Base-by-base conservation (phyloP, 805 yeast genomes). In the Metschnikowia bowlesiae region DNA sequence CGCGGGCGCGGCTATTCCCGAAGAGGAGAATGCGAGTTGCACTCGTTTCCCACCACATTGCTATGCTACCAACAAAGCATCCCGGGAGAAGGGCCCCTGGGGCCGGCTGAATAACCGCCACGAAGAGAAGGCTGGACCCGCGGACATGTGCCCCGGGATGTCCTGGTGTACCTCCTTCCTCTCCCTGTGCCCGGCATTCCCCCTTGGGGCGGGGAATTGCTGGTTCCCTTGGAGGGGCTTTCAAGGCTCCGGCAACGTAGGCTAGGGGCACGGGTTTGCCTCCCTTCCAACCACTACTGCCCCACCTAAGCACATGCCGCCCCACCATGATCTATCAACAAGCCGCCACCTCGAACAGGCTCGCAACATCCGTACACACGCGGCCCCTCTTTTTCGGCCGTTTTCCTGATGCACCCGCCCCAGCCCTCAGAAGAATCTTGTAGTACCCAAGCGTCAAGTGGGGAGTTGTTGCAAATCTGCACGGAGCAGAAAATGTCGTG, bases 1-100 rank as follows among this genome's bases (percentile, higher is more conserved):
- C 26, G 43, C 46, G 50, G 29, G 50, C 34, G 47, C 37, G 45
- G 45, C 45, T 32, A 32, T 11, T 42, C 45, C 45, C 32, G 33
- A 42, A 42, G 31, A 26, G 45, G 45, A 42, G 16, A 42, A 22
- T 33, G 45, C 45, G 45, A 34, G 33, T 42, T 42, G 45, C 45
- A 42, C 45, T 22, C 45, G 32, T 22, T 14, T 30, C 31, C 10
- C 30, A n/a, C 32, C 45, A 29, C 33, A 39, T 39, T 39, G 43
- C 43, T 39, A 39, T 29, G 43, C 43, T 39, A 22, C 33, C 43
- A 39, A 39, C 43, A 29, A 39, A 14, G 43, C 14, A 14, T n/a
- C 13, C 43, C 16, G 26, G 32, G 16, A 29, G 14, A 39, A 39
- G n/a, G 22, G 43, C 6, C 31, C 14, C 5, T 29, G 29, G 33